A percentile compares a stretch with the other conserved stretches of the same genome.
These are phyloP conservation scores for Glycine soja DNA, from an alignment of 306 rosid genomes.

Conservation along the genomic window DNA sequence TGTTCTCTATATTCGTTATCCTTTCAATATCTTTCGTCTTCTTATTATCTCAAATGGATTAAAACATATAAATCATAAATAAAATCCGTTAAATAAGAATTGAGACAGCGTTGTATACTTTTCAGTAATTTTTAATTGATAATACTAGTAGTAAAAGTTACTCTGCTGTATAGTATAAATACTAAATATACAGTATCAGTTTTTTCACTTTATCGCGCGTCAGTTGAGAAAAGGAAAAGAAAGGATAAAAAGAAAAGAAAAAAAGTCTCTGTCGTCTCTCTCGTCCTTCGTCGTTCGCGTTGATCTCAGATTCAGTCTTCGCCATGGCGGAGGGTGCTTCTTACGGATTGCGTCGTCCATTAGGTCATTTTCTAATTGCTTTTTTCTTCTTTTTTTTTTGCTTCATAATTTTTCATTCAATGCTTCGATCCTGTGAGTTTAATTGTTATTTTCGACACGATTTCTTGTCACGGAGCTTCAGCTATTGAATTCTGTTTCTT, in stretches of 20 bases:
- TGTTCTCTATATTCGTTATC: no score
- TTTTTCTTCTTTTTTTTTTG: background rate
- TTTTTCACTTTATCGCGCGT: slow-evolving; percentile 51
- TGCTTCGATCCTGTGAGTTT: slow-evolving; percentile 35
- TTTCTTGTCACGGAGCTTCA: background rate
- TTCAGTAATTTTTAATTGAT: no score
- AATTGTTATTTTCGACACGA: background rate
- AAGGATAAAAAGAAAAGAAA: background rate
- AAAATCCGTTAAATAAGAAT: no score
- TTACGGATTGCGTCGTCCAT: slow-evolving; percentile 68
- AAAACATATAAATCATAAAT: no score
- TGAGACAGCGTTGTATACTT: no score
- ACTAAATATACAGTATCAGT: slow-evolving; percentile 29
- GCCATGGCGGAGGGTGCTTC: slow-evolving; percentile 82
- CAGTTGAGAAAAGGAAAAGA: slow-evolving; percentile 6
- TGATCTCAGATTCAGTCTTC: slow-evolving; percentile 60
- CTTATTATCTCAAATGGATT: no score
- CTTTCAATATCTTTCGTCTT: no score
- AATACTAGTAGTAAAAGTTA: no score
- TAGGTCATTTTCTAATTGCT: slow-evolving; percentile 61
- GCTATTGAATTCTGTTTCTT: slow-evolving; percentile 19
- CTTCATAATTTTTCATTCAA: background rate
- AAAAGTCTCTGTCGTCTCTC: background rate
- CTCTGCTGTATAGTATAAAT: slow-evolving; percentile 14
- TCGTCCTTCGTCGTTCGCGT: slow-evolving; percentile 26